Conservation (phyloP, 2,329 filamentous ascomycete species). For the Calycina marina region DNA sequence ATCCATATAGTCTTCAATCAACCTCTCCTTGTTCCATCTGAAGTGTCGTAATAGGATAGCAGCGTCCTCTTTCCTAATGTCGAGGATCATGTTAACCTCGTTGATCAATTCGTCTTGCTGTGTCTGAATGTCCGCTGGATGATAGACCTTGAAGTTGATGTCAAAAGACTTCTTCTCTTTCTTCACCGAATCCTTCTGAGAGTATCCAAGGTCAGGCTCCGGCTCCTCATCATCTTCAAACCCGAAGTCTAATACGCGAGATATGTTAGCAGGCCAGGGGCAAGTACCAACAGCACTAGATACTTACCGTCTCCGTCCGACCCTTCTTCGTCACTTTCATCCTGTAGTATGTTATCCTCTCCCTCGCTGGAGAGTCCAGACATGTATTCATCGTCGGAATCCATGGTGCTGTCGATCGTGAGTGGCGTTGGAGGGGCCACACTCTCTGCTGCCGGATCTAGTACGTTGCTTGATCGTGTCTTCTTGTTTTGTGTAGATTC, state of each 20-base stretch:
- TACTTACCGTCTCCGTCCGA: conserved; percentile 25
- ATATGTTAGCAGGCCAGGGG: too few relatives aligned
- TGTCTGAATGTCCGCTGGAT: conserved; percentile 64
- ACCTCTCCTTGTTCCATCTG: conserved; percentile 88
- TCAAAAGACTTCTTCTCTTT: conserved; percentile 67
- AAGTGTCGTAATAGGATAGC: conserved; percentile 82
- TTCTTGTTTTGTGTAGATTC: conserved; percentile 21
- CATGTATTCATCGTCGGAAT: conserved; percentile 91
- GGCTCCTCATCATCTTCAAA: conserved; percentile 37
- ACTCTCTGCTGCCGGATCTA: conserved; percentile 24
- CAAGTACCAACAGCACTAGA: too few relatives aligned
- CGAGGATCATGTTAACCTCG: conserved; percentile 83
- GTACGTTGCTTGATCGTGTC: conserved; percentile 21
- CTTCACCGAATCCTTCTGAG: conserved; percentile 50
- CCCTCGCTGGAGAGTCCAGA: conserved; percentile 62
- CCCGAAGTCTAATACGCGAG: conserved; percentile 24
- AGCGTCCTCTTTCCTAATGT: conserved; percentile 75
- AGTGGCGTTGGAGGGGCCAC: conserved; percentile 39
- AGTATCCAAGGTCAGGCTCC: conserved; percentile 32
- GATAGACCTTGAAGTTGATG: conserved; percentile 69
- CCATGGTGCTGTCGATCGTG: conserved; percentile 52
- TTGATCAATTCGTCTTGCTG: conserved; percentile 78
- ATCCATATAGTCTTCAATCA: conserved; percentile 97
- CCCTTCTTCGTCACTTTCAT: conserved; percentile 70
- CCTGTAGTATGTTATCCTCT: conserved; percentile 56